Evolutionary conservation across 352 stramenopile genomes (phyloP).

Genomic region (Phytopythium mirpurense): DNA sequence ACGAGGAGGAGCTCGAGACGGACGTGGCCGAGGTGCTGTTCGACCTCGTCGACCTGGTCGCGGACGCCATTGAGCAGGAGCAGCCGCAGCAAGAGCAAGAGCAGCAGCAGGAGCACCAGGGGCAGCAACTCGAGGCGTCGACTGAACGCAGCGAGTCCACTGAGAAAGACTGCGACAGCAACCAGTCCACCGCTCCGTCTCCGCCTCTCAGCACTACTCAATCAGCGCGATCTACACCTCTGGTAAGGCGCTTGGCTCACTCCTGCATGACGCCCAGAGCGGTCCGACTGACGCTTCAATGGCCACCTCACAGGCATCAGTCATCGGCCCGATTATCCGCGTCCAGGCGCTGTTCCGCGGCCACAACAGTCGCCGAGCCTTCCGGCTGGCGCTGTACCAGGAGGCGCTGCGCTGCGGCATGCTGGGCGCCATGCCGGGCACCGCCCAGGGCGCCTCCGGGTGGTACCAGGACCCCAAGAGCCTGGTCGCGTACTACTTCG

Average conservation of each 20-base stretch:
- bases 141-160: not conserved
- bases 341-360: constrained; percentile 61
- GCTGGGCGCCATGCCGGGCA: constrained; percentile 67
- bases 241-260: not conserved
- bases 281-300: no score
- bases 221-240: not conserved
- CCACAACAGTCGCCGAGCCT: constrained; percentile 38
- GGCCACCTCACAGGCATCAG: not conserved
- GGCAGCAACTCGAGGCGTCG: not conserved
- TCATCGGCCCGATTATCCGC: constrained; percentile 9
- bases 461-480: constrained; percentile 80
- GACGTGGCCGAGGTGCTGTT: constrained; percentile 44
- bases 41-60: constrained; percentile 29
- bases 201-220: no score
- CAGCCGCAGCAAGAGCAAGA: no score
- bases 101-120: constrained; percentile 5
- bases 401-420: constrained; percentile 58
- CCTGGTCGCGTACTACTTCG: constrained; percentile 74
- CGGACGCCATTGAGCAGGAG: constrained; percentile 9
- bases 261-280: no score
- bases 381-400: constrained; percentile 59
- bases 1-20: constrained; percentile 25
- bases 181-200: not conserved
- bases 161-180: not conserved
- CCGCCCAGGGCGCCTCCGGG: constrained; percentile 47